A percentile compares a stretch with the other conserved stretches of the same genome.
Conservation (phyloP, 1,139 yeast genomes). For the Taiozyma sp. region DNA sequence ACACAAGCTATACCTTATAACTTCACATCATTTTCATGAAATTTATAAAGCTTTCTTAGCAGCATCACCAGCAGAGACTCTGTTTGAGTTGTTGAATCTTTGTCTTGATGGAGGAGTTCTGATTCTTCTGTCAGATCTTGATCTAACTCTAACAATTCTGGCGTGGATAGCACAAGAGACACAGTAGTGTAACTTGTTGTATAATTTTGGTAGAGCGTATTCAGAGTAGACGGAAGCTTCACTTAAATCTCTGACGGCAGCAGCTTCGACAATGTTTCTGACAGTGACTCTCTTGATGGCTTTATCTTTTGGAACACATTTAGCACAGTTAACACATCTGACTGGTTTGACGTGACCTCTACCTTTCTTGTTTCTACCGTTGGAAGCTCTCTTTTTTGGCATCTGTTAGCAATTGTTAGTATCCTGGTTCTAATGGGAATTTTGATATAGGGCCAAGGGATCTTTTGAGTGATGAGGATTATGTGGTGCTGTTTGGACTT, state of each 20-base stretch:
- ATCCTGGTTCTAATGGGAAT: neutral
- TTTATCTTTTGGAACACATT: constrained; percentile 99
- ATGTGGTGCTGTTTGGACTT: neutral
- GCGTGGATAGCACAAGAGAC: constrained; percentile 99
- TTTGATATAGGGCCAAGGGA: neutral
- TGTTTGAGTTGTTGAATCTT: constrained; percentile 96
- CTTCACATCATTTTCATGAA: neutral
- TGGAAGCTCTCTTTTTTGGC: constrained; percentile 99
- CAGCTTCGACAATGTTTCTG: constrained; percentile 99
- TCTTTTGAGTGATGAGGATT: too few relatives aligned
- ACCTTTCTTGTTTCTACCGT: constrained; percentile 99
- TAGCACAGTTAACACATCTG: constrained; percentile 99
- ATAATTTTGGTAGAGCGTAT: constrained; percentile 99
- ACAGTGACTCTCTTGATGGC: constrained; percentile 99
- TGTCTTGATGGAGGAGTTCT: constrained; percentile 99
- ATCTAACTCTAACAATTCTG: constrained; percentile 99
- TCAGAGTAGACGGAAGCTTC: constrained; percentile 99
- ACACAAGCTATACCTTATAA: neutral
- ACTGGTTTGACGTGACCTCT: constrained; percentile 99
- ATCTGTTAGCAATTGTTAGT: constrained; percentile 38
- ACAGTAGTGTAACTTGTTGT: constrained; percentile 99
- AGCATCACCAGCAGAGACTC: constrained; percentile 96
- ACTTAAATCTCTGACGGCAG: constrained; percentile 99
- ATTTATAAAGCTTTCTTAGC: constrained; percentile 80
- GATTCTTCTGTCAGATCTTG: constrained; percentile 97